Evolutionary conservation across 1,284 basidiomycete genomes (phyloP).

Genomic region (Amylostereum areolatum): DNA sequence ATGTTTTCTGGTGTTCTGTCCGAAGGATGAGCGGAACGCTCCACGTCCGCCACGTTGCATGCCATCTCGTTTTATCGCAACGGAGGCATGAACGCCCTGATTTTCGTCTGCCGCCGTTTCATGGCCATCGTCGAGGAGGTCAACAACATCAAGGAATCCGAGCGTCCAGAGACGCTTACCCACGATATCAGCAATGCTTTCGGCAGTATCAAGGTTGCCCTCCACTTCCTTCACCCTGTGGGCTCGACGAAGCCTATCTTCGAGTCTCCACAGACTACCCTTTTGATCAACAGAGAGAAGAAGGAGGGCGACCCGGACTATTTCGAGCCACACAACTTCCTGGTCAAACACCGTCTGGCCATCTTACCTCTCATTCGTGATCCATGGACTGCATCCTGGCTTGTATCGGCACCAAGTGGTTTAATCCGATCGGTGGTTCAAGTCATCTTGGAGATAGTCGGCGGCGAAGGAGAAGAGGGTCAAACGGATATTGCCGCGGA

Average conservation of each 20-base stretch:
- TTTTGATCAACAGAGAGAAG: constrained; percentile 73
- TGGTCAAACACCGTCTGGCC: constrained; percentile 74
- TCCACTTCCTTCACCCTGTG: constrained; percentile 75
- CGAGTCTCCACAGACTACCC: constrained; percentile 79
- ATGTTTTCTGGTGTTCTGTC: constrained; percentile 89
- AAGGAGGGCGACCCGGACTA: constrained; percentile 68
- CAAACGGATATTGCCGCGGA: constrained; percentile 32
- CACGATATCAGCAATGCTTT: constrained; percentile 72
- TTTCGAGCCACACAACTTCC: constrained; percentile 83
- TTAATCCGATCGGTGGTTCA: constrained; percentile 74
- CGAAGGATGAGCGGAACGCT: too few species aligned
- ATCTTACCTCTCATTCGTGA: constrained; percentile 64
- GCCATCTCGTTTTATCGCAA: constrained; percentile 74
- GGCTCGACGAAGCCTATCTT: constrained; percentile 76
- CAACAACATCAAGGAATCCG: constrained; percentile 39
- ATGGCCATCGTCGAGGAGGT: constrained; percentile 52
- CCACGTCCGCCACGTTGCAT: constrained; percentile 69
- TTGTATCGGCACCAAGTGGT: constrained; percentile 66
- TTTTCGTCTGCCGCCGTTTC: constrained; percentile 56
- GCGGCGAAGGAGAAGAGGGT: constrained; percentile 75
- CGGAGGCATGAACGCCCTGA: constrained; percentile 70
- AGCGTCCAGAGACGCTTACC: constrained; percentile 50
- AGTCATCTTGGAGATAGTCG: constrained; percentile 76
- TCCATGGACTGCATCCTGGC: constrained; percentile 85
- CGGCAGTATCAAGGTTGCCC: constrained; percentile 75